Base-by-base conservation (phyloP, 2,329 filamentous ascomycete species). In the Aspergillus awamori region DNA sequence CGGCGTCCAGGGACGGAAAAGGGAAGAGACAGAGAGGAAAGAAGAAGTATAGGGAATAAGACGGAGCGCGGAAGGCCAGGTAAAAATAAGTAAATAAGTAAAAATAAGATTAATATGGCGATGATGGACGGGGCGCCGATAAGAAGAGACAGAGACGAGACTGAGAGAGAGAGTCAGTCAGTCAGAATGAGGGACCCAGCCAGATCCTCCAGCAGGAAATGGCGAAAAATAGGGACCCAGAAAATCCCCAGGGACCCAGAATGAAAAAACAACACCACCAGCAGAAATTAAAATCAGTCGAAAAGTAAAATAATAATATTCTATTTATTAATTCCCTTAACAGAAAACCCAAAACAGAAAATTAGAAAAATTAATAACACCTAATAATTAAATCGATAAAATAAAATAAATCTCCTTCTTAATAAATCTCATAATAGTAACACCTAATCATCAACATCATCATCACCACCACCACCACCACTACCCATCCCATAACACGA, bases 131-230 rank as follows among this genome's bases (percentile, higher is more conserved):
- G 52, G 48, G 59, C 59, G 55, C 62, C 61, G 54, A 61, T 59
- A 62, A 83, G 75, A 81, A 20, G 20, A 20, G 20, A 20, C 20
- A 20, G 20, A 20, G 20, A 20, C 20, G 20, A 20, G 20, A 20
- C 20, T 20, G 17, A 2, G 74, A 83, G 33, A 83, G 79, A 79
- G 55, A 47, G 28, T 30, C 28, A 30, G 28, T 30, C 28, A 66
- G 61, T 51, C 33, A 36, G 33, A 36, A 36, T 36, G 33, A 36
- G 26, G 17, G 58, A 47, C 39, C 33, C 33, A 36, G 33, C 33
- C 33, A 36, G 33, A 36, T 30, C 33, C 33, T 20, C 36, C 52
- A 51, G 36, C 41, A 45, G 39, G 51, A 48, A 20, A 39, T 53
- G 38, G 43, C 33, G 38, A 24, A 61, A 64, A 65, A 67, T 68